Evolutionary conservation across 1,139 yeast genomes (phyloP), one percentile per base, ranked within the genome.

Genomic region (Spathaspora sp.): DNA sequence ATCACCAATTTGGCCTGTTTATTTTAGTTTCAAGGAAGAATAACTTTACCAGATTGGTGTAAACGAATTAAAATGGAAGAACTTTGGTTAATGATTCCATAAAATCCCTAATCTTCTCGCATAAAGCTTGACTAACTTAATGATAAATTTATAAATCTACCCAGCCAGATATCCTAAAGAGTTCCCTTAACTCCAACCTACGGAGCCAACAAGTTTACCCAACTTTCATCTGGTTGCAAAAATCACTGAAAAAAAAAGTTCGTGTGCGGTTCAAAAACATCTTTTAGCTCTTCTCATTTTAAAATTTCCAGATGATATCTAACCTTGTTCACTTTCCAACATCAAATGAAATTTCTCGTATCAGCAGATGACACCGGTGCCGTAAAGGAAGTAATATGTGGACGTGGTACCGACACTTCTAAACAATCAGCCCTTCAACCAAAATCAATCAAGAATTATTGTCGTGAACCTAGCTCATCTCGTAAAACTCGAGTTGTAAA

Each of bases 321-420:
- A n/a, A n/a, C n/a, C n/a, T n/a, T n/a, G n/a, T n/a, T n/a, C 40
- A 38, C n/a, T 23, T 11, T 27, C 6, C 31, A 27, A 33, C n/a
- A 11, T 23, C 25, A 36, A n/a, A 81, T 81, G 86, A 80, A 72
- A 62, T 57, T 81, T 34, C 55, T 81, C 45, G 81, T 69, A 1
- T 67, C 84, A 16, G 72, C 83, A 3, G 83, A 80, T 52, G 86
- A 81, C 54, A 73, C 78, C 0, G 86, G 86, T 2, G 65, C 74
- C 6, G 59, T 80, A 39, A 81, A 81, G 59, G 87, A 83, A 57
- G 68, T 84, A 10, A 57, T 71, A 5, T 84, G 86, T 54, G 59
- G 66, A 33, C 68, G 73, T 47, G 89, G 89, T 0, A 82, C 89
- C 0, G 89, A 86, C 56, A 85, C 91, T 5, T 84, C 91, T 4